Evolutionary conservation across 139 green algal species (phyloP), one percentile per base, ranked within the genome.

Genomic region (Mesotaenium endlicherianum): DNA sequence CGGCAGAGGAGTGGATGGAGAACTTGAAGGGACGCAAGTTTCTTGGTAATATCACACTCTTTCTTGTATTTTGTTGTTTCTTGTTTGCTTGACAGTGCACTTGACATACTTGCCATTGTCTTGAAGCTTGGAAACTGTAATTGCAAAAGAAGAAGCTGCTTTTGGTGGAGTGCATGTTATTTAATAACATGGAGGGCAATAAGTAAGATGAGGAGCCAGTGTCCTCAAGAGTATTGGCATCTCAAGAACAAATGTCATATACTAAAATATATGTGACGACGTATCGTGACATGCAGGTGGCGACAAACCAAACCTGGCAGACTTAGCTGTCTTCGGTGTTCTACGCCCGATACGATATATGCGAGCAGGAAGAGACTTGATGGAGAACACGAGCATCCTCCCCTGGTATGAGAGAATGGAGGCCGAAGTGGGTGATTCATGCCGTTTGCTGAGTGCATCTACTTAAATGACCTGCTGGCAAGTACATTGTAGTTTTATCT

Each of bases 291-390:
- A 2, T 49, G 14, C 70, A 86, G 80, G 95, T 42, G 92, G 91
- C 2, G 44, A 89, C 1, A 50, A 67, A 53, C 94, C 96, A 31
- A 94, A 97, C 87, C 85, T 98, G 1, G 95, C 95, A 8, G 96
- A 99, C 74, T 58, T 99, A 68, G 82, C 92, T 4, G 91, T 94
- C 4, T 99, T 95, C 91, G 96, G 96, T 3, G 94, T 98, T 17
- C 79, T 98, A 30, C 80, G 91, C 0, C 92, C 95, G 1, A 85
- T 98, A 2, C 78, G 80, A 30, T 87, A 90, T 49, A 95, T 96
- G 26, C 47, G 41, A 39, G 36, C 79, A 16, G 42, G 64, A 16
- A 14, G 49, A 20, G 96, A 98, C 72, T 71, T 97, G 4, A 92
- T 97, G 89, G 86, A 89, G 30, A 86, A 95, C 53, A 93, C 91